These are phyloP conservation scores for Jaltomata sinuosa DNA, from an alignment of 257 asterid genomes.

Conservation along the genomic window DNA sequence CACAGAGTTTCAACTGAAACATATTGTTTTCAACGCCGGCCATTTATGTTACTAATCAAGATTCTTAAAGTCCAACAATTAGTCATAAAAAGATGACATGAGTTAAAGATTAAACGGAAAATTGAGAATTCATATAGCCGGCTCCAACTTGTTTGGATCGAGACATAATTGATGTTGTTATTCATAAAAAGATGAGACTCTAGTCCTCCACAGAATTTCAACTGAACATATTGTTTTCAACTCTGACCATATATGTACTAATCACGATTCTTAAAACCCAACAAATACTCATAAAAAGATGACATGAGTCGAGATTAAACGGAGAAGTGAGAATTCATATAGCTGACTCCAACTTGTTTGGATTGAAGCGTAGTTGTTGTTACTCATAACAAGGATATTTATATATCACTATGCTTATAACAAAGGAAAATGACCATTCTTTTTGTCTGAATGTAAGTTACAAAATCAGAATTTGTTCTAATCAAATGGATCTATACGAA, in stretches of 20 bases:
- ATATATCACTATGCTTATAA: neutral
- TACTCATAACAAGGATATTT: neutral
- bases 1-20: too few species aligned
- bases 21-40: neutral
- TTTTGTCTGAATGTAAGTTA: neutral
- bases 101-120: too few species aligned
- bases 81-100: too few species aligned
- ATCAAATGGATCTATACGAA: slow-evolving; percentile 78
- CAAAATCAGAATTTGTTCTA: slow-evolving; percentile 12
- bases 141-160: too few species aligned
- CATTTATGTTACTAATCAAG: neutral
- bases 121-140: too few species aligned
- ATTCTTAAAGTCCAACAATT: neutral
- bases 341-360: neutral
- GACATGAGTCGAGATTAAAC: neutral
- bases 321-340: neutral
- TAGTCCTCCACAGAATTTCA: too few species aligned
- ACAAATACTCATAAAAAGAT: neutral
- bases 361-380: neutral
- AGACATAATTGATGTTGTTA: too few species aligned
- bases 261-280: neutral
- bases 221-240: neutral
- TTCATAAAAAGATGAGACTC: neutral
- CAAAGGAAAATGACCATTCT: neutral
- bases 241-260: neutral